These are phyloP conservation scores for Trematosphaeria pertusa DNA, from an alignment of 2,329 filamentous ascomycete genomes.

Conservation along the genomic window DNA sequence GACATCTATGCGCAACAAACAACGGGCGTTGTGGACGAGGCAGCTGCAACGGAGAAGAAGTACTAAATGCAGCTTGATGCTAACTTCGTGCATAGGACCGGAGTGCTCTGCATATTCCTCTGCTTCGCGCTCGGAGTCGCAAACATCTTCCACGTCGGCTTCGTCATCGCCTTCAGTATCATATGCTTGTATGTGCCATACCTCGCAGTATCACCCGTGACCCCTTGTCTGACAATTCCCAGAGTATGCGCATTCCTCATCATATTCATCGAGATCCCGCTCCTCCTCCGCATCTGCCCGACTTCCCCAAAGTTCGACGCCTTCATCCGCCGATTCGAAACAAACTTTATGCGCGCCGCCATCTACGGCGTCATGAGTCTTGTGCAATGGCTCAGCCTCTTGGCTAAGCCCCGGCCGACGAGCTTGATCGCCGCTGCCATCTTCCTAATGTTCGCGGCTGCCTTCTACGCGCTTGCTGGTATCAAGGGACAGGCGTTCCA, in stretches of 20 bases:
- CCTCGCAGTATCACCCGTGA: neutral
- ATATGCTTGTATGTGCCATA: slow-evolving; percentile 58
- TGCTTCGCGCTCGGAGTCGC: slow-evolving; percentile 73
- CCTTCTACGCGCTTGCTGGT: slow-evolving; percentile 82
- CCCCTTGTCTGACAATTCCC: slow-evolving; percentile 13
- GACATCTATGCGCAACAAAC: neutral
- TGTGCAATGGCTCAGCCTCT: slow-evolving; percentile 83
- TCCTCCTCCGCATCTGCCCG: slow-evolving; percentile 96
- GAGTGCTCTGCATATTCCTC: slow-evolving; percentile 68
- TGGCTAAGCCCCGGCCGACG: slow-evolving; percentile 58
- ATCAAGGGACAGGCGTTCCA: slow-evolving; percentile 86
- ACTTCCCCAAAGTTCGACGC: slow-evolving; percentile 88
- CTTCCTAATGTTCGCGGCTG: slow-evolving; percentile 75
- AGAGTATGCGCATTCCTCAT: slow-evolving; percentile 58
- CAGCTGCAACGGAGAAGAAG: too few relatives aligned
- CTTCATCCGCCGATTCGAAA: slow-evolving; percentile 89
- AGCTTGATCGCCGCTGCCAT: slow-evolving; percentile 87
- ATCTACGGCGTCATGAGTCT: slow-evolving; percentile 83
- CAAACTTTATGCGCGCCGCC: slow-evolving; percentile 94
- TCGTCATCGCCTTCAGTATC: slow-evolving; percentile 65
- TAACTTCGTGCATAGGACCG: slow-evolving; percentile 52
- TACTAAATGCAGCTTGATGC: too few relatives aligned
- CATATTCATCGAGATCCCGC: slow-evolving; percentile 74
- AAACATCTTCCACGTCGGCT: slow-evolving; percentile 69
- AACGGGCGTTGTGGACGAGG: neutral